Base-by-base conservation (phyloP, 441 rosid species). In the Pelargonium myrrhifolium region DNA sequence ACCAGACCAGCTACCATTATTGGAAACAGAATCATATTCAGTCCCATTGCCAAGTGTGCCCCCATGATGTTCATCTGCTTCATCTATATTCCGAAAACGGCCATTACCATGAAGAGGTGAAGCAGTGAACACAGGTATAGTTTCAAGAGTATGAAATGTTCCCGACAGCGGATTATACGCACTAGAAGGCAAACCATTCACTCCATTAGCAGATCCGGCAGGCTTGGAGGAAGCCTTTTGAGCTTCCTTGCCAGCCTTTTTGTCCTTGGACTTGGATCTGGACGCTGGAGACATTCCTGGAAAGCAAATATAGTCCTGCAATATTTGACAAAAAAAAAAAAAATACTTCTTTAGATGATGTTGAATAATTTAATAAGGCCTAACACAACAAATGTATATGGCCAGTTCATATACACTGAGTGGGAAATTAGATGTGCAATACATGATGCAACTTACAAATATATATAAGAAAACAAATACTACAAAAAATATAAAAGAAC, bases 1-100 rank as follows among this genome's bases (percentile, higher is more conserved):
- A 55, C 61, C 61, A 18, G 61, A 55, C 28, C 61, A 55, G 61
- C 61, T 55, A 20, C 61, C 61, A 24, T 55, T 55, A 55, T 55
- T 55, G 20, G 61, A 55, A 55, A 55, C 61, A 1, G 61, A 55
- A 55, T 55, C 61, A 20, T 55, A 55, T 14, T 55, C 61, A 20
- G 61, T 55, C 22, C 61, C 61, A 17, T 55, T 14, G 8, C n/a
- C n/a, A n/a, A n/a, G n/a, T n/a, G 28, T 26, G 61, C 61, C 20
- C 20, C 14, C 3, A 55, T 26, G 20, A 55, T 55, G 61, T 20
- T 55, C 61, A 20, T 55, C 61, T 2, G 21, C 9, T 2, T 55
- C 61, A 55, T 55, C 28, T 55, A 55, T 55, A 24, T 55, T 55
- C 18, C 60, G 21, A 26, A 55, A 55, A 55, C 26, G 61, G 9